These are phyloP conservation scores for Candida ortonii DNA, from an alignment of 805 yeast genomes.

Conservation along the genomic window DNA sequence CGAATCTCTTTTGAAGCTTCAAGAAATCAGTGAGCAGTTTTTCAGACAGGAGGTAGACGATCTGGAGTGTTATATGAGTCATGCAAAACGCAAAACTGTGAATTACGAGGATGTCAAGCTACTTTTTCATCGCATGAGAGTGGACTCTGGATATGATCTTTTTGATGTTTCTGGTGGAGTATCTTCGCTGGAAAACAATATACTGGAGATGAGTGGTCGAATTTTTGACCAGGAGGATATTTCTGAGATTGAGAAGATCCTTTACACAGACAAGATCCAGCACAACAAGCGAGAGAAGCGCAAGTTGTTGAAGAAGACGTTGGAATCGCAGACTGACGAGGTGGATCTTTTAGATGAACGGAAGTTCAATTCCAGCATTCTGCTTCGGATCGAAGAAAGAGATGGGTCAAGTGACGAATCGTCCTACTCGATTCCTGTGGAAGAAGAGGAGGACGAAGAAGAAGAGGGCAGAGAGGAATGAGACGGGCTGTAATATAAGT, in stretches of 20 bases:
- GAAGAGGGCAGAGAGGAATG: conserved; percentile 20
- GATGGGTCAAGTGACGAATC: conserved; percentile 11
- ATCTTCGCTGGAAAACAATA: conserved; percentile 14
- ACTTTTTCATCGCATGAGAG: conserved; percentile 30
- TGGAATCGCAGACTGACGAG: conserved; percentile 2
- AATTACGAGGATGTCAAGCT: conserved; percentile 35
- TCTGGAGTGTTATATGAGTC: conserved; percentile 34
- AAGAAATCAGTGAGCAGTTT: conserved; percentile 35
- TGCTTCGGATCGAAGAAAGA: conserved; percentile 9
- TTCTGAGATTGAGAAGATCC: conserved; percentile 25
- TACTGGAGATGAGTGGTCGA: conserved; percentile 13
- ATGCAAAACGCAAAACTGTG: conserved; percentile 30
- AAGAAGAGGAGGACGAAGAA: conserved; percentile 23
- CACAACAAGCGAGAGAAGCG: conserved; percentile 10
- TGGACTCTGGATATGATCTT: conserved; percentile 19
- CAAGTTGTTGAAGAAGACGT: conserved; percentile 4
- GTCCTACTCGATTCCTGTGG: conserved; percentile 19
- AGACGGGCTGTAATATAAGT: conserved; percentile 4
- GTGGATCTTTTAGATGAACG: conserved; percentile 14
- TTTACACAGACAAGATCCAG: conserved; percentile 22
- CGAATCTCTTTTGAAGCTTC: conserved; percentile 28
- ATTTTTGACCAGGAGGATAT: conserved; percentile 26
- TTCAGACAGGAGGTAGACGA: conserved; percentile 35
- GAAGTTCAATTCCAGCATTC: conserved; percentile 17
- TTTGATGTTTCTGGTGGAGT: conserved; percentile 5